phyloP scores from a whole-genome alignment of 345 rosid genomes.

The Pistacia integerrima region DNA sequence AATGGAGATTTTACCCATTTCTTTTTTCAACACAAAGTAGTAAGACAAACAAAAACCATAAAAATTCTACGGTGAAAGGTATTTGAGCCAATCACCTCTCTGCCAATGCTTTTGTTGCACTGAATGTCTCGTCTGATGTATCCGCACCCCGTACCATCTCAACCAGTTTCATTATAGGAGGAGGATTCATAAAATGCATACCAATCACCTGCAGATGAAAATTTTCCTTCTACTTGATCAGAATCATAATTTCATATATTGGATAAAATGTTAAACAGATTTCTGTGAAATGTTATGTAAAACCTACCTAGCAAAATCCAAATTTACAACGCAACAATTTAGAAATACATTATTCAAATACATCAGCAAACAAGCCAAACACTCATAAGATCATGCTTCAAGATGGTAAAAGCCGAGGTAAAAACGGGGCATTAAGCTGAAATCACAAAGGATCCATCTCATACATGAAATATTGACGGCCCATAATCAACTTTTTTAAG shows the following conservation, averaged over 20 bases:
- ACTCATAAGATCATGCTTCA: not conserved
- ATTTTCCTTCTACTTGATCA: conserved; percentile 15
- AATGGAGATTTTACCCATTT: not conserved
- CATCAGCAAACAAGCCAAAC: not conserved
- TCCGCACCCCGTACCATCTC: conserved; percentile 90
- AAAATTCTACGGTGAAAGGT: not conserved
- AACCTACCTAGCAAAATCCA: not conserved
- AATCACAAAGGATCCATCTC: no score
- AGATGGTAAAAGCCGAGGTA: not conserved
- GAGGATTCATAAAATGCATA: conserved; percentile 98
- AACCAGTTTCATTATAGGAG: conserved; percentile 90
- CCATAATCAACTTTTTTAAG: not conserved
- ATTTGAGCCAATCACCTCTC: conserved; percentile 50
- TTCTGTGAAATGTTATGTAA: not conserved
- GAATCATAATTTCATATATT: not conserved
- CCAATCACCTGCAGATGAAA: conserved; percentile 65
- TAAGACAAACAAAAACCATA: not conserved
- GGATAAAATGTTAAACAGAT: not conserved
- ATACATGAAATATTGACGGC: no score
- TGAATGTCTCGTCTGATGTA: conserved; percentile 76
- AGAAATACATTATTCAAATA: not conserved
- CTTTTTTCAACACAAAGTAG: not conserved
- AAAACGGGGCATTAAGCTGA: not conserved
- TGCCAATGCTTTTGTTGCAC: conserved; percentile 63
- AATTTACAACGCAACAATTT: not conserved